These are phyloP conservation scores for Backusella mclennaniae DNA, from an alignment of 192 early-diverging fungal genomes.

Conservation along the genomic window DNA sequence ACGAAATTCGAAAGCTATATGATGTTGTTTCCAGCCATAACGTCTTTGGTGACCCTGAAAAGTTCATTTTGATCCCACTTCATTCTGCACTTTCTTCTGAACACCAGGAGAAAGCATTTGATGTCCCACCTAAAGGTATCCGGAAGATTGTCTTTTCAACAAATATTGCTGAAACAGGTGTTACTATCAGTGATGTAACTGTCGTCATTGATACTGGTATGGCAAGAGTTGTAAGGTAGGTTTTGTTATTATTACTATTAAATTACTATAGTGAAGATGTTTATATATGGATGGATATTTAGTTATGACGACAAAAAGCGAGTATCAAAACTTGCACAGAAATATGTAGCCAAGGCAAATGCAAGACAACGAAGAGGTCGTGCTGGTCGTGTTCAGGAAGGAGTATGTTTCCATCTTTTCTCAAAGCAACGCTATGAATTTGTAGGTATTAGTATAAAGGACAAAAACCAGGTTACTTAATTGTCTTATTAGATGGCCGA, in stretches of 20 bases:
- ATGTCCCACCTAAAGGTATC: conserved; percentile 45
- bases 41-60: conserved; percentile 47
- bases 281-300: not conserved
- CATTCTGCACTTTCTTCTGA: conserved; percentile 65
- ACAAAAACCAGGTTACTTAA: not conserved
- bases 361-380: conserved; percentile 73
- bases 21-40: conserved; percentile 47
- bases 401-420: conserved; percentile 78
- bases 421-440: conserved; percentile 44
- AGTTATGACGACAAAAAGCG: conserved; percentile 58
- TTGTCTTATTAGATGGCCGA: conserved; percentile 41
- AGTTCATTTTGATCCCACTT: conserved; percentile 35
- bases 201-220: conserved; percentile 77
- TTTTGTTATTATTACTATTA: not conserved
- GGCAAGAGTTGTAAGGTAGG: conserved; percentile 71
- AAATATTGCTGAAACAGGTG: conserved; percentile 84
- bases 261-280: not conserved
- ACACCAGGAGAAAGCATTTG: conserved; percentile 69
- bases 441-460: not conserved
- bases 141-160: conserved; percentile 76
- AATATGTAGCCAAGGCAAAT: conserved; percentile 67
- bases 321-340: conserved; percentile 61
- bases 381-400: conserved; percentile 77
- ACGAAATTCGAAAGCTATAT: conserved; percentile 66
- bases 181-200: conserved; percentile 80